These are phyloP conservation scores for Candida sp. DNA, from an alignment of 1,139 yeast species.

Conservation along the genomic window DNA sequence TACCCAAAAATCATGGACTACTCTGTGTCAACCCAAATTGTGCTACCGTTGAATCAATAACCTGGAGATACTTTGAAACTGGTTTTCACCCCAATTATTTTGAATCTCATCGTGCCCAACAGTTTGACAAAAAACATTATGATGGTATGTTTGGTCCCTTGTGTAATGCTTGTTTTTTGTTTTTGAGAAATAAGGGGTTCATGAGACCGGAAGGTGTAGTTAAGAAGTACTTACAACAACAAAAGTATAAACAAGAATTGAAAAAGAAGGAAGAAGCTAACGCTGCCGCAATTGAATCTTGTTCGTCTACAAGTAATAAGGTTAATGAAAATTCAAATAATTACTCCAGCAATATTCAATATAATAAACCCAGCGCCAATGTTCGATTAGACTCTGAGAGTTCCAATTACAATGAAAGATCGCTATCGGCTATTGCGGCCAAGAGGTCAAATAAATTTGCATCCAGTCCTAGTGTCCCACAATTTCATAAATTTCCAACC, in stretches of 20 bases:
- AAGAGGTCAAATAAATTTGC: constrained; percentile 17
- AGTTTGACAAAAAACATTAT: constrained; percentile 38
- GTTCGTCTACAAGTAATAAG: background rate
- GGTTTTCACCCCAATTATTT: constrained; percentile 38
- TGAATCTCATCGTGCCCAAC: constrained; percentile 35
- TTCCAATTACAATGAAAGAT: constrained; percentile 2
- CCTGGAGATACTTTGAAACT: constrained; percentile 48
- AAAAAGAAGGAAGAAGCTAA: constrained; percentile 23
- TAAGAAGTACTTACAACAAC: constrained; percentile 46
- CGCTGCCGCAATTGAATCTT: constrained; percentile 1
- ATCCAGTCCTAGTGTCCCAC: constrained; percentile 23
- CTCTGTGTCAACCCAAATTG: constrained; percentile 45
- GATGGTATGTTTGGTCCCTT: constrained; percentile 52
- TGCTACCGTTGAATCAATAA: constrained; percentile 35
- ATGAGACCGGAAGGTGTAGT: constrained; percentile 51
- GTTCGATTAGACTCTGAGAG: background rate
- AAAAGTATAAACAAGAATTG: constrained; percentile 35
- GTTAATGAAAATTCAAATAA: background rate
- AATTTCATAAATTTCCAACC: constrained; percentile 30
- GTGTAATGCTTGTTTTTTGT: constrained; percentile 49
- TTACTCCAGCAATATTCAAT: background rate
- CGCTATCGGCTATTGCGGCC: constrained; percentile 15
- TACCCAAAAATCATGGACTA: constrained; percentile 40
- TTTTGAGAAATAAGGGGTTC: constrained; percentile 47
- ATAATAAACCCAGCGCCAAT: background rate